phyloP scores from a whole-genome alignment of 495 filamentous ascomycete genomes.

The Antarctomyces pellizariae region DNA sequence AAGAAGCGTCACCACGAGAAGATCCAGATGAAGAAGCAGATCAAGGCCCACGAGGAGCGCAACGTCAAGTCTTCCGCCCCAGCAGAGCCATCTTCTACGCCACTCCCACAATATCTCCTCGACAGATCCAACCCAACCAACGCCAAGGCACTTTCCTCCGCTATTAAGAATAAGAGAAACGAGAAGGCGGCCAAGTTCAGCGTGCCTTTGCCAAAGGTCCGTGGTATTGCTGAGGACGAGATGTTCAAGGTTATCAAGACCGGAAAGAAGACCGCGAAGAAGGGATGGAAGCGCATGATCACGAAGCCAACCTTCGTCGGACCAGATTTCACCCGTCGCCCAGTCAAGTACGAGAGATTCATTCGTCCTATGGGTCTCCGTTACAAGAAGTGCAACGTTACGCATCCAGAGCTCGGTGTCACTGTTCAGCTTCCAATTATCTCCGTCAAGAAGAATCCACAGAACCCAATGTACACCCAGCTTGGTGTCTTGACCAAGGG shows the following conservation, averaged over 20 bases:
- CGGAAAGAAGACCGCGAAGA: constrained; percentile 36
- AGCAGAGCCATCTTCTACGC: constrained; percentile 9
- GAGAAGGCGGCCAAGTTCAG: constrained; percentile 93
- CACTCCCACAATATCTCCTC: constrained; percentile 10
- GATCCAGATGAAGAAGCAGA: constrained; percentile 97
- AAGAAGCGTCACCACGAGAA: constrained; percentile 90
- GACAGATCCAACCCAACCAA: constrained; percentile 37
- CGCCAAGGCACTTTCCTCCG: constrained; percentile 67
- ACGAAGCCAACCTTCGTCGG: constrained; percentile 59
- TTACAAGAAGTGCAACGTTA: constrained; percentile 91
- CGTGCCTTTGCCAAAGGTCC: constrained; percentile 83
- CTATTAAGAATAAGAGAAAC: constrained; percentile 61
- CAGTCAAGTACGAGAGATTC: constrained; percentile 88
- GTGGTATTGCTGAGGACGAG: constrained; percentile 88
- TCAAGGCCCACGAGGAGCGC: constrained; percentile 82
- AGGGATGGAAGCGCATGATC: constrained; percentile 87
- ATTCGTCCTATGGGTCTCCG: constrained; percentile 60
- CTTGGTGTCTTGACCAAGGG: constrained; percentile 86
- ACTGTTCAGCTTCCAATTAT: constrained; percentile 89
- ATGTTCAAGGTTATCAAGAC: constrained; percentile 98
- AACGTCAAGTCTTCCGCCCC: constrained; percentile 51
- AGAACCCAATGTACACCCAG: constrained; percentile 85
- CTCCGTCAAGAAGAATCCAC: constrained; percentile 93
- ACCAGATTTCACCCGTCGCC: constrained; percentile 64
- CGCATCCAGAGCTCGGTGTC: constrained; percentile 63